phyloP scores from a whole-genome alignment of 2,329 filamentous ascomycete species.

The Cercospora beticola region DNA sequence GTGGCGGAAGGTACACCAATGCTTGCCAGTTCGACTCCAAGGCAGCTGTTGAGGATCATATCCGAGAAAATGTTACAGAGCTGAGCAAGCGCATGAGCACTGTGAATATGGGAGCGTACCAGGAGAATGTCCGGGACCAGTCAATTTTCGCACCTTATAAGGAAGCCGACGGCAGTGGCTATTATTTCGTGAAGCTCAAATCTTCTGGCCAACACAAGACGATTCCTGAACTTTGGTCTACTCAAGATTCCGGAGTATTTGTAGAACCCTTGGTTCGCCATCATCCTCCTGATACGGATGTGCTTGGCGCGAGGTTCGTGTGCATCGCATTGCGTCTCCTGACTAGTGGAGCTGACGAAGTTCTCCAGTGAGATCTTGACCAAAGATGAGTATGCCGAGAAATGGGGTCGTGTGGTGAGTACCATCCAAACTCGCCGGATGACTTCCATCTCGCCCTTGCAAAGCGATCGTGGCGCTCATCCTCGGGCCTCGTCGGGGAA shows the following conservation, averaged over 20 bases:
- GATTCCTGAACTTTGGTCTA: not conserved
- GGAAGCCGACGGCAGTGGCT: not conserved
- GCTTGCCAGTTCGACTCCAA: not conserved
- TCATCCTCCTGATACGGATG: not conserved
- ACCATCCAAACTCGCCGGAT: not conserved
- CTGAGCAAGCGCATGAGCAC: not conserved
- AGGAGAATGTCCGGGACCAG: not conserved
- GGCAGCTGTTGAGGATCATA: not conserved
- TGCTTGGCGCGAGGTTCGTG: not conserved
- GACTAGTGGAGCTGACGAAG: not conserved
- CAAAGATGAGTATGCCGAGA: not conserved
- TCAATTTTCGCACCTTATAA: not conserved
- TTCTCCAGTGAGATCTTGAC: not conserved
- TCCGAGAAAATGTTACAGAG: not conserved
- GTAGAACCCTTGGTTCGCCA: not conserved
- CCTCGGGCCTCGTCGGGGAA: not conserved
- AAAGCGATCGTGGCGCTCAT: not conserved
- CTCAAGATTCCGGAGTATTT: not conserved
- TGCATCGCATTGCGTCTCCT: not conserved
- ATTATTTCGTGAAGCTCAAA: not conserved
- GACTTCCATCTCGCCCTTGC: not conserved
- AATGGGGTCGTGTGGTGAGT: not conserved
- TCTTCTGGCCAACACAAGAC: not conserved
- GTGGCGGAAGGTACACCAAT: not conserved
- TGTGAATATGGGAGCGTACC: not conserved